phyloP scores from a whole-genome alignment of 768 basidiomycete species.

The Roridomyces roridus region DNA sequence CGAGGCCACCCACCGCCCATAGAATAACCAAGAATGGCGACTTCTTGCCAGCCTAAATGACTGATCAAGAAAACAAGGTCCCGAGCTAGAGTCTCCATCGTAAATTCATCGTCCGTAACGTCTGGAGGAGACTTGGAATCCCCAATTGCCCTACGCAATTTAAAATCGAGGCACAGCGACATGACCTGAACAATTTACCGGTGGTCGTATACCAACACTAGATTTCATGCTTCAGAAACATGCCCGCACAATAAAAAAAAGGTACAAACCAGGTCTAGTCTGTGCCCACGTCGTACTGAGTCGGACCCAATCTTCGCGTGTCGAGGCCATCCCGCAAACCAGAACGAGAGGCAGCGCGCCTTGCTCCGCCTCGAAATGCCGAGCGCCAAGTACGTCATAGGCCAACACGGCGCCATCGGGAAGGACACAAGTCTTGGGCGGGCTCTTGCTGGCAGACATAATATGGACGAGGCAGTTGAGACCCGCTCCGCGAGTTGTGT shows the following conservation, averaged over 20 bases:
- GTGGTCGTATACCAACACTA: conserved; percentile 35
- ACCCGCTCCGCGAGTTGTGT: neutral
- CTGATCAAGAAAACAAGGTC: conserved; percentile 32
- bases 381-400: conserved; percentile 32
- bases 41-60: conserved; percentile 30
- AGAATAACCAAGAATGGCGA: conserved; percentile 35
- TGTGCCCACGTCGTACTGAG: conserved; percentile 26
- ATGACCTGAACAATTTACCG: neutral
- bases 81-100: conserved; percentile 33
- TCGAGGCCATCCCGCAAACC: conserved; percentile 28
- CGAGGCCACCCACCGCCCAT: conserved; percentile 32
- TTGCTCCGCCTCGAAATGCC: conserved; percentile 6
- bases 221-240: too few species aligned
- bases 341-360: conserved; percentile 30
- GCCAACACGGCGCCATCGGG: conserved; percentile 33
- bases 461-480: too few species aligned
- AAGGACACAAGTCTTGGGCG: conserved; percentile 17
- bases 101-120: conserved; percentile 26
- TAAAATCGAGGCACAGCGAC: too few species aligned
- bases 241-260: neutral
- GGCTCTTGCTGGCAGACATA: too few species aligned
- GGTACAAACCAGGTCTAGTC: conserved; percentile 25
- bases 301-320: conserved; percentile 27
- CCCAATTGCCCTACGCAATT: conserved; percentile 30
- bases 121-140: conserved; percentile 26